Conservation (phyloP, 495 filamentous ascomycete genomes). For the Trichoderma virens region DNA sequence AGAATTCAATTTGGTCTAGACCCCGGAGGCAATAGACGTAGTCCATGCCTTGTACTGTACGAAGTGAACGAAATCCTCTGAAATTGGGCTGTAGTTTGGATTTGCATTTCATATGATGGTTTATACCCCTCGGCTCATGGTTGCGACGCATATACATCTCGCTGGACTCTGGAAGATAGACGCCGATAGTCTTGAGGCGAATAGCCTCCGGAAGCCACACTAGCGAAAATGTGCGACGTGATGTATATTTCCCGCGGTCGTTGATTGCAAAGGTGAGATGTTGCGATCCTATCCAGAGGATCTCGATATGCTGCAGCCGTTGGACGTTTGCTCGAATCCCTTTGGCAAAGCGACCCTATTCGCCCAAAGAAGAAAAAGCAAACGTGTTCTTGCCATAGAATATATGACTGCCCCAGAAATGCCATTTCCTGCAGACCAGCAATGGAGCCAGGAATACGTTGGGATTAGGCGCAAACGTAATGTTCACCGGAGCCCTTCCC, state of each 20-base stretch:
- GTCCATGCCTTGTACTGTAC: slow-evolving; percentile 32
- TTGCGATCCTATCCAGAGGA: slow-evolving; percentile 24
- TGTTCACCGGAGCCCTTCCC: slow-evolving; percentile 18
- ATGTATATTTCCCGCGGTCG: slow-evolving; percentile 11
- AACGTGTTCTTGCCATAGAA: slow-evolving; percentile 40
- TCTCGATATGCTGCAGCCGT: slow-evolving; percentile 30
- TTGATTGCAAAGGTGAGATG: slow-evolving; percentile 13
- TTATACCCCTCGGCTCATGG: slow-evolving; percentile 17
- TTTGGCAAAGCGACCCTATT: slow-evolving; percentile 30
- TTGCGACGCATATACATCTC: slow-evolving; percentile 18
- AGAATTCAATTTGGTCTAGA: slow-evolving; percentile 26
- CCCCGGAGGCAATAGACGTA: slow-evolving; percentile 31
- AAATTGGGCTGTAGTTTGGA: slow-evolving; percentile 27
- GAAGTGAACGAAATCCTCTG: slow-evolving; percentile 23
- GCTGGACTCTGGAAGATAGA: slow-evolving; percentile 28
- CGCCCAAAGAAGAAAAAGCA: slow-evolving; percentile 36
- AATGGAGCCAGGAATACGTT: slow-evolving; percentile 21
- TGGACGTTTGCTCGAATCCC: slow-evolving; percentile 25
- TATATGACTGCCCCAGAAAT: slow-evolving; percentile 25
- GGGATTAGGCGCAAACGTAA: slow-evolving; percentile 19
- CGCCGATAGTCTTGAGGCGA: slow-evolving; percentile 26
- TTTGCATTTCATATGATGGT: slow-evolving; percentile 16
- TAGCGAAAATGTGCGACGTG: slow-evolving; percentile 21
- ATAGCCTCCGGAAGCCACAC: slow-evolving; percentile 20
- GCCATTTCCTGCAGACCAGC: slow-evolving; percentile 25